Evolutionary conservation across 495 filamentous ascomycete genomes (phyloP), one percentile per base, ranked within the genome.

Genomic region (Corynascus novoguineensis): DNA sequence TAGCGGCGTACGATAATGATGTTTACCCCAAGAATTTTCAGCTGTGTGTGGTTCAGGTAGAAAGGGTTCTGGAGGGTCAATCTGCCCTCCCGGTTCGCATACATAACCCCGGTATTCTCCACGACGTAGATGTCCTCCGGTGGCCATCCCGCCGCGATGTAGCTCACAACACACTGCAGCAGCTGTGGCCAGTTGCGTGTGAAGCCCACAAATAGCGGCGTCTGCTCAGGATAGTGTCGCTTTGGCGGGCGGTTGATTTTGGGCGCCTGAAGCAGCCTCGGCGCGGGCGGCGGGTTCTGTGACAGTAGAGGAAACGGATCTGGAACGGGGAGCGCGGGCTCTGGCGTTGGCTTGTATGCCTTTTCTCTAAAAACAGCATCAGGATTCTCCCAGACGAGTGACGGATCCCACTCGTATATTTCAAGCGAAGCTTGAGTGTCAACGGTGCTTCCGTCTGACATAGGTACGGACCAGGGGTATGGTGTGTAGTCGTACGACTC

Each of bases 91-190:
- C 62, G 55, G 57, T 86, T 86, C 1, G 77, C 68, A 50, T 75
- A 63, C 75, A 85, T 83, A 9, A 75, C 74, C 1, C 83, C 83
- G 9, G 81, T 85, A 64, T 85, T 86, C 57, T 85, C 83, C 21
- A 86, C 70, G 6, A 86, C 74, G 52, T 78, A 78, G 55, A 86
- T 84, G 54, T 84, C 79, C 29, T 65, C 65, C 1, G 81, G 58
- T 37, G 83, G 83, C 83, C 82, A 85, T 10, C 83, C 83, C 0
- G 82, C 79, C 2, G 78, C 75, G 32, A 85, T 75, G 60, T 84
- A 84, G 34, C 74, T 78, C 22, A 81, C 75, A 1, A 84, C 75
- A 19, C 76, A 75, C 63, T 84, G 82, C 45, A 83, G 72, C 34
- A 85, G 68, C 41, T 82, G 61, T 14, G 77, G 74, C 79, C 78